phyloP scores from a whole-genome alignment of 768 basidiomycete species.

The Ramaria rubella region DNA sequence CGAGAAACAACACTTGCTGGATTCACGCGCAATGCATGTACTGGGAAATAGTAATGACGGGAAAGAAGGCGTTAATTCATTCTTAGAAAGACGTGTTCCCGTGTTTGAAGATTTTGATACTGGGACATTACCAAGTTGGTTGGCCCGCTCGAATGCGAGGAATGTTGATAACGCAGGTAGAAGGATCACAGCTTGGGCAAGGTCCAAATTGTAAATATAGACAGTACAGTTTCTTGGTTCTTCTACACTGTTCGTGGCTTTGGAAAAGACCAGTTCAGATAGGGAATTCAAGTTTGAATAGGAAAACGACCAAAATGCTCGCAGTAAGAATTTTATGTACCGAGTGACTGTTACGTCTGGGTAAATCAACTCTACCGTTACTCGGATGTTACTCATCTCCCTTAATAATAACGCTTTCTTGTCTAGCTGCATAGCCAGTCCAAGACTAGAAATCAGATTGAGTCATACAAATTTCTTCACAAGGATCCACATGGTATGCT shows the following conservation, averaged over 20 bases:
- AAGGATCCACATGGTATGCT: background rate
- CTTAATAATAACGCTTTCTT: conserved; percentile 68
- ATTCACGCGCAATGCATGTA: conserved; percentile 42
- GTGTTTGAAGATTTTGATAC: conserved; percentile 33
- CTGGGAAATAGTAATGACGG: conserved; percentile 39
- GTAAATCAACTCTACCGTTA: background rate
- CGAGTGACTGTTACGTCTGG: background rate
- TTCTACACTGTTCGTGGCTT: too few relatives aligned
- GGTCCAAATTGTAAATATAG: background rate
- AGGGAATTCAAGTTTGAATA: too few relatives aligned
- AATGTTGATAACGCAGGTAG: too few relatives aligned
- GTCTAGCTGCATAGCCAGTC: conserved; percentile 84
- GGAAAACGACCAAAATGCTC: background rate
- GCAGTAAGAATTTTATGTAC: background rate
- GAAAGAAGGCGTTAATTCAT: conserved; percentile 41
- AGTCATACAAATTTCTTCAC: background rate
- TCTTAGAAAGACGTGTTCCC: conserved; percentile 40
- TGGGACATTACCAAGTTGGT: background rate
- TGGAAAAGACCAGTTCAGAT: too few relatives aligned
- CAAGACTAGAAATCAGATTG: conserved; percentile 56
- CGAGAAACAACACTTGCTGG: conserved; percentile 50
- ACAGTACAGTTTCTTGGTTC: background rate
- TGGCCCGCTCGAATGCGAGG: background rate
- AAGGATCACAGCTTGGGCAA: background rate
- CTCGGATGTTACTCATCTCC: conserved; percentile 12